A percentile compares a stretch with the other conserved stretches of the same genome.
Evolutionary conservation across 2,329 filamentous ascomycete species (phyloP).

Genomic region (Lanzia echinophila): DNA sequence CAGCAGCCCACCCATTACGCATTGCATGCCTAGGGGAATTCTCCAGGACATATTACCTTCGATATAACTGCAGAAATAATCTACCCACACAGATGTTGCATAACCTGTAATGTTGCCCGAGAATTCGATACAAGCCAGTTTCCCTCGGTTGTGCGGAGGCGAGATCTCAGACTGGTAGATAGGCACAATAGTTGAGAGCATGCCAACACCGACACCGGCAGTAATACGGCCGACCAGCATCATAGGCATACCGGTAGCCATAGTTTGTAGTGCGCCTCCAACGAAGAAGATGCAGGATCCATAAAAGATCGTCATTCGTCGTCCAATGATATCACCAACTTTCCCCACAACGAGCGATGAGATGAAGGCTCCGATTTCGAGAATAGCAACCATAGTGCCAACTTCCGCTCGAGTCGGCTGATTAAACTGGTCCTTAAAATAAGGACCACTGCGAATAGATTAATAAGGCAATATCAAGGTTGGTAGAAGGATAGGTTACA

Average conservation of each 20-base stretch:
- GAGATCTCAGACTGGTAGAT: constrained; percentile 95
- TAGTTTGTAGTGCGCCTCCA: constrained; percentile 79
- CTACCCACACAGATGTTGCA: constrained; percentile 94
- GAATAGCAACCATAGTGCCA: constrained; percentile 95
- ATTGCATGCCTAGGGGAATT: constrained; percentile 83
- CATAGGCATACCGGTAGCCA: constrained; percentile 77
- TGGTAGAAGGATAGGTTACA: constrained; percentile 18
- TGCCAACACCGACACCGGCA: constrained; percentile 79
- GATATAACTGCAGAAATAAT: constrained; percentile 94
- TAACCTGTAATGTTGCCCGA: constrained; percentile 96
- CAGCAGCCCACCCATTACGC: constrained; percentile 83
- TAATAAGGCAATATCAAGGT: constrained; percentile 9
- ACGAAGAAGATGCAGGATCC: constrained; percentile 82
- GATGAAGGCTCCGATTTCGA: constrained; percentile 89
- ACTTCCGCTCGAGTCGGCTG: constrained; percentile 82
- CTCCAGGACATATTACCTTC: constrained; percentile 83
- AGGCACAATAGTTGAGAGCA: constrained; percentile 84
- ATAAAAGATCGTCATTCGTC: constrained; percentile 84
- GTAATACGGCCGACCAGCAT: constrained; percentile 81
- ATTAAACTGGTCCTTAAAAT: constrained; percentile 88
- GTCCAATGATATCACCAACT: constrained; percentile 85
- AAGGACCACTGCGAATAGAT: constrained; percentile 56
- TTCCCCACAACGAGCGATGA: constrained; percentile 81
- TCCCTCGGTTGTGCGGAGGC: constrained; percentile 90
- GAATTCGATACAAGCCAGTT: constrained; percentile 95